Evolutionary conservation across 805 yeast genomes (phyloP).

Genomic region (Lipomyces kockii): DNA sequence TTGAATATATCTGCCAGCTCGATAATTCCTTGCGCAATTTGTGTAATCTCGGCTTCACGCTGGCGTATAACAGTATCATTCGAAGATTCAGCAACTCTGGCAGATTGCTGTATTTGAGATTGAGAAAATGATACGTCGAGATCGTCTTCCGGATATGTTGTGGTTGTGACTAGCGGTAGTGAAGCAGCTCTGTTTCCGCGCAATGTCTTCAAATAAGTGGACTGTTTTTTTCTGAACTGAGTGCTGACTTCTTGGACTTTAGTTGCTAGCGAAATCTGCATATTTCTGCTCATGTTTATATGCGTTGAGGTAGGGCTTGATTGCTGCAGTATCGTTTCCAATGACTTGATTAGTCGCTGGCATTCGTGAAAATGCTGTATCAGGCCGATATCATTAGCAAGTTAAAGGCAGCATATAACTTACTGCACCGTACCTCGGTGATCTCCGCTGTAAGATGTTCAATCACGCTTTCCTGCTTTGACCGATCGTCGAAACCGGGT

Average conservation of each 20-base stretch:
- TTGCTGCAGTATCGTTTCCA: constrained; percentile 52
- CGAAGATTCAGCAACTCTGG: constrained; percentile 36
- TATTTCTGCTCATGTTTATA: constrained; percentile 70
- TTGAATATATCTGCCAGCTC: constrained; percentile 92
- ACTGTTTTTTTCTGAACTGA: constrained; percentile 82
- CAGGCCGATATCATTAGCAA: constrained; percentile 9
- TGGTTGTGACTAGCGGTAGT: constrained; percentile 40
- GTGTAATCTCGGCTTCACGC: constrained; percentile 87
- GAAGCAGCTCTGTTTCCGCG: constrained; percentile 59
- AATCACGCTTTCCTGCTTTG: constrained; percentile 73
- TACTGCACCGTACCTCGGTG: constrained; percentile 51
- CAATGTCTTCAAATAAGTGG: constrained; percentile 81
- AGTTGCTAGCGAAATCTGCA: constrained; percentile 82
- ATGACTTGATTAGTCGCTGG: constrained; percentile 73
- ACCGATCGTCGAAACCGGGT: constrained; percentile 85
- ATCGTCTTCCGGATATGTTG: constrained; percentile 35
- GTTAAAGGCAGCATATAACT: not conserved
- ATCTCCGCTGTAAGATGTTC: constrained; percentile 76
- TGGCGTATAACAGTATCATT: constrained; percentile 58
- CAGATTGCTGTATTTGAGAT: constrained; percentile 43
- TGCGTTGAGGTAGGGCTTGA: constrained; percentile 52
- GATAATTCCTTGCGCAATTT: constrained; percentile 89
- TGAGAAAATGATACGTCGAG: constrained; percentile 39
- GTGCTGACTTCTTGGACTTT: constrained; percentile 80
- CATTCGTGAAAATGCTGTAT: constrained; percentile 66